These are phyloP conservation scores for Alisma plantagoaquatica DNA, from an alignment of 106 monocot species.

Conservation along the genomic window DNA sequence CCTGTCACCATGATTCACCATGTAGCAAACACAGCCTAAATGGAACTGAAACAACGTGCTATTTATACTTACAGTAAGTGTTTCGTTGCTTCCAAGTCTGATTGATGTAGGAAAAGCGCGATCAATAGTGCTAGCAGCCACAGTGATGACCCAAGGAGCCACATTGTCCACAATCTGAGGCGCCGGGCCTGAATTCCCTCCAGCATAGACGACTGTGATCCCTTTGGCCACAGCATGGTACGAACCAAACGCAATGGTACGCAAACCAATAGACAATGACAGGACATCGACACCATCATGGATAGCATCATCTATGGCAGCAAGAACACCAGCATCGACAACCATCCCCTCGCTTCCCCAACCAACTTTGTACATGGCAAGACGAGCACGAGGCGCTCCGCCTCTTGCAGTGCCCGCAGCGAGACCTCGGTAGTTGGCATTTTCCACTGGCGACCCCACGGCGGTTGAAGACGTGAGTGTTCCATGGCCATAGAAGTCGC, in stretches of 20 bases:
- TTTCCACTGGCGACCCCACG: not conserved
- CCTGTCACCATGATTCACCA: too few species aligned
- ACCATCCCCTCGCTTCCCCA: not conserved
- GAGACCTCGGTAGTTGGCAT: conserved; percentile 2
- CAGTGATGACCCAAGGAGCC: conserved; percentile 10
- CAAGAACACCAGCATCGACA: not conserved
- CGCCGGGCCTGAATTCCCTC: conserved; percentile 4
- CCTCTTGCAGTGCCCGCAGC: conserved; percentile 7
- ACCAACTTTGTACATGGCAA: conserved; percentile 15
- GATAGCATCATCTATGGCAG: conserved; percentile 14
- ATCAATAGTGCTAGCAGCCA: conserved; percentile 20
- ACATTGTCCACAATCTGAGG: conserved; percentile 1
- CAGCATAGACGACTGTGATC: conserved; percentile 12
- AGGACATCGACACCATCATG: conserved; percentile 7
- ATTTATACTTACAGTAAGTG: conserved; percentile 18
- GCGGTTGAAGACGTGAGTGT: conserved; percentile 11
- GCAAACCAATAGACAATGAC: not conserved
- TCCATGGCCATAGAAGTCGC: conserved; percentile 4
- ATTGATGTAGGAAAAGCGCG: conserved; percentile 14
- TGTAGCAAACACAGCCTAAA: too few species aligned
- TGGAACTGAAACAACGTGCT: too few species aligned
- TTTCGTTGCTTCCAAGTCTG: conserved; percentile 15
- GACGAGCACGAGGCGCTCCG: conserved; percentile 10
- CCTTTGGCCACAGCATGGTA: conserved; percentile 7
- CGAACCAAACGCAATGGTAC: not conserved